These are phyloP conservation scores for Danielozyma ontarioensis DNA, from an alignment of 805 yeast genomes.

Conservation along the genomic window DNA sequence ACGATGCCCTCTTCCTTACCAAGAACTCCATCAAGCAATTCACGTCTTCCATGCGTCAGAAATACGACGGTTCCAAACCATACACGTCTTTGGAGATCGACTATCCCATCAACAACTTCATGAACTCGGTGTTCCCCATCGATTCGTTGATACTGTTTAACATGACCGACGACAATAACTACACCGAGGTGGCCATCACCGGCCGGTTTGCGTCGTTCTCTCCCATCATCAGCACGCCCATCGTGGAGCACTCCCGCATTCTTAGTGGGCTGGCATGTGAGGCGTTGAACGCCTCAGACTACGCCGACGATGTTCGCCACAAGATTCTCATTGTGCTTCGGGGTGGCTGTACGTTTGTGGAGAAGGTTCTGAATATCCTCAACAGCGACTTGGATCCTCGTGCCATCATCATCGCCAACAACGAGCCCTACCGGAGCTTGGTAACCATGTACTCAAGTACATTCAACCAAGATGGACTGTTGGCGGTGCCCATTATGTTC, in stretches of 20 bases:
- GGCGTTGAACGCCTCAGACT: constrained; percentile 5
- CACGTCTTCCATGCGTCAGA: constrained; percentile 14
- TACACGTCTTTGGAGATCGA: constrained; percentile 10
- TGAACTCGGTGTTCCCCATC: constrained; percentile 39
- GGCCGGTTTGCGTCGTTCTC: constrained; percentile 41
- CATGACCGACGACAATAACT: constrained; percentile 6
- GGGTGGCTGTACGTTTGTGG: constrained; percentile 54
- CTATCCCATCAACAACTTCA: constrained; percentile 28
- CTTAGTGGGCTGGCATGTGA: constrained; percentile 28
- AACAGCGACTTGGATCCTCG: constrained; percentile 28
- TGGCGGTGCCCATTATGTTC: constrained; percentile 48
- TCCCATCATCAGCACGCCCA: constrained; percentile 21
- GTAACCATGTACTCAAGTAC: constrained; percentile 51
- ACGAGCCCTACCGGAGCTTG: constrained; percentile 40
- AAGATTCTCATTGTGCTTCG: constrained; percentile 15
- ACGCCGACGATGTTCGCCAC: not conserved
- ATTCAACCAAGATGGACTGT: constrained; percentile 31
- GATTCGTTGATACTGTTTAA: constrained; percentile 31
- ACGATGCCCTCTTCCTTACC: constrained; percentile 22
- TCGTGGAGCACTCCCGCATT: constrained; percentile 21
- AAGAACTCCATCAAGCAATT: constrained; percentile 20
- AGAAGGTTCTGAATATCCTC: constrained; percentile 44
- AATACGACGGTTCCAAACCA: constrained; percentile 4
- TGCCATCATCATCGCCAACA: constrained; percentile 55
- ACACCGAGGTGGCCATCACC: constrained; percentile 13